Base-by-base conservation (phyloP, 1,284 basidiomycete species). In the Tetrapyrgos nigripes region DNA sequence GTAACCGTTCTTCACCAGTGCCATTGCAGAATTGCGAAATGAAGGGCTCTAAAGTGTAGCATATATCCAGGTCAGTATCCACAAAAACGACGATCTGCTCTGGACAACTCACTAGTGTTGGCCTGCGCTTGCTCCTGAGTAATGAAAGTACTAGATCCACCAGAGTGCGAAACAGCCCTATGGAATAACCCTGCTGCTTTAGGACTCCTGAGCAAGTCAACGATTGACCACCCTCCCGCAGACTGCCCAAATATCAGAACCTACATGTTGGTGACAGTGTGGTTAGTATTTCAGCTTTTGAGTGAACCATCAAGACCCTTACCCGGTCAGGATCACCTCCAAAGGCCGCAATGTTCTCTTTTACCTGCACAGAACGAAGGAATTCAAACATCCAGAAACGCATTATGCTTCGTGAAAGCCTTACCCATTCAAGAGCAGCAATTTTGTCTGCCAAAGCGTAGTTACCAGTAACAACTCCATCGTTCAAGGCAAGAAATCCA, bases 371-470 rank as follows among this genome's bases (percentile, higher is more conserved):
- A n/a, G n/a, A n/a, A n/a, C n/a, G n/a, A n/a, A n/a, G n/a, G n/a
- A n/a, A n/a, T n/a, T n/a, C n/a, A n/a, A n/a, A n/a, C n/a, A n/a
- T n/a, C n/a, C n/a, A n/a, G n/a, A n/a, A n/a, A n/a, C n/a, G n/a
- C n/a, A n/a, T n/a, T n/a, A n/a, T n/a, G n/a, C n/a, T n/a, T n/a
- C n/a, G n/a, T n/a, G n/a, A n/a, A n/a, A n/a, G n/a, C n/a, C n/a
- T n/a, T 8, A 75, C 70, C 74, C 70, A 73, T 27, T 76, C 70
- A 71, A 78, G 75, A 26, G 76, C 74, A 6, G 69, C 65, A 48
- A 77, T 67, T 53, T 77, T 74, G 63, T 80, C 79, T 1, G 76
- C 74, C 9, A 79, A 64, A 5, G 74, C 77, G 54, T 74, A 79
- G 64, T 80, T 80, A 13, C 78, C 78, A 53, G 76, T 76, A 43